A percentile compares a stretch with the other conserved stretches of the same genome.
phyloP scores from a whole-genome alignment of 2,329 filamentous ascomycete species.

The Claviceps spartinae region DNA sequence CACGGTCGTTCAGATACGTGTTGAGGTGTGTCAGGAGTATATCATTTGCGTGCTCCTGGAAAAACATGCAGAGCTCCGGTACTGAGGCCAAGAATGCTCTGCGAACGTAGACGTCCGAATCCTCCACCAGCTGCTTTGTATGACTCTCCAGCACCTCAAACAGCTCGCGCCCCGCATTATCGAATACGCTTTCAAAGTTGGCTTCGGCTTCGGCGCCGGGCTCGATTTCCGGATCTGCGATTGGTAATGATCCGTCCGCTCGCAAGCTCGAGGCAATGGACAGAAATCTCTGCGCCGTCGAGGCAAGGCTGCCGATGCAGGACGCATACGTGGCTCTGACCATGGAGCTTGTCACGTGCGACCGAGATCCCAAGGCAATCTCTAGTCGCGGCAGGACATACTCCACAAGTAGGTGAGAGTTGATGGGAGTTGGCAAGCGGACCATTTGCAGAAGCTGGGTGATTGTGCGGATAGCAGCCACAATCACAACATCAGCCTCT shows the following conservation, averaged over 20 bases:
- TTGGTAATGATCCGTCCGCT: slow-evolving; percentile 67
- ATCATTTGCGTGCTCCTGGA: slow-evolving; percentile 84
- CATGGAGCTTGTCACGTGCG: slow-evolving; percentile 43
- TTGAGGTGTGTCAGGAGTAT: slow-evolving; percentile 94
- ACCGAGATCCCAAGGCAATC: slow-evolving; percentile 32
- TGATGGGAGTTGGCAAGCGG: slow-evolving; percentile 68
- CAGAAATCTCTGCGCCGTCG: slow-evolving; percentile 71
- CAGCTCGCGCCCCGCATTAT: slow-evolving; percentile 72
- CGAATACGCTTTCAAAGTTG: slow-evolving; percentile 71
- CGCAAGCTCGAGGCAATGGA: slow-evolving; percentile 83
- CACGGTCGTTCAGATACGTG: slow-evolving; percentile 89
- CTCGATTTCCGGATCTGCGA: slow-evolving; percentile 68
- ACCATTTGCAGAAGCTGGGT: slow-evolving; percentile 83
- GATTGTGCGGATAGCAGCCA: slow-evolving; percentile 73
- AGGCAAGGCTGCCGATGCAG: slow-evolving; percentile 77
- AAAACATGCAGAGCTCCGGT: slow-evolving; percentile 85
- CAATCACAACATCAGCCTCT: slow-evolving; percentile 68
- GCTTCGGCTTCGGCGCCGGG: slow-evolving; percentile 52
- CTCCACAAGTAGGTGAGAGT: slow-evolving; percentile 55
- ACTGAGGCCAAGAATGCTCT: slow-evolving; percentile 87
- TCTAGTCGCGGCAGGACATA: slow-evolving; percentile 55
- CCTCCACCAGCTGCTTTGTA: slow-evolving; percentile 80
- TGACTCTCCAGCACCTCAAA: slow-evolving; percentile 75
- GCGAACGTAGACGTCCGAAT: slow-evolving; percentile 71
- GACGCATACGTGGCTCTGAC: slow-evolving; percentile 87